Percentiles rank a stretch among this genome's conserved stretches.
These are phyloP conservation scores for Sugiyamaella marilandica DNA, from an alignment of 805 yeast genomes.

Conservation along the genomic window DNA sequence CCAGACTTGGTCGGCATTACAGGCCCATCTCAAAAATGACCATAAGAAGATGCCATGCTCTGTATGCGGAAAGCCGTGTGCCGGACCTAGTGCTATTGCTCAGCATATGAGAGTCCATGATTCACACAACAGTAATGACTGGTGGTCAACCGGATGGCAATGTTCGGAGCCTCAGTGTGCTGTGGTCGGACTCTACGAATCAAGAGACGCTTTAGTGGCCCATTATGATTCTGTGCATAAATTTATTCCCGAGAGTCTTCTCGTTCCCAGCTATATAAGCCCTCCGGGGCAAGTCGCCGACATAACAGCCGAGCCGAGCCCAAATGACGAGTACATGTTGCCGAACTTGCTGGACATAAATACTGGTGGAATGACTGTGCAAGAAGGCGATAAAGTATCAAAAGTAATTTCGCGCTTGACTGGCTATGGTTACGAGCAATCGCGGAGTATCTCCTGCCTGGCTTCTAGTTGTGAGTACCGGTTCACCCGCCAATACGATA, in stretches of 20 bases:
- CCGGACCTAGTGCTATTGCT: slow-evolving; percentile 62
- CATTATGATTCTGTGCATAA: slow-evolving; percentile 53
- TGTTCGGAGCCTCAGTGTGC: slow-evolving; percentile 50
- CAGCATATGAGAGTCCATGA: slow-evolving; percentile 75
- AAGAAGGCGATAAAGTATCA: not conserved
- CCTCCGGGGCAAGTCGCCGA: not conserved
- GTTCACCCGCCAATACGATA: slow-evolving; percentile 36
- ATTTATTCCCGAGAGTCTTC: slow-evolving; percentile 30
- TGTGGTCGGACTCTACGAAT: slow-evolving; percentile 18
- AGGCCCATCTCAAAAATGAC: slow-evolving; percentile 60
- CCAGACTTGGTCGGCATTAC: slow-evolving; percentile 43
- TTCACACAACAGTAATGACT: slow-evolving; percentile 3
- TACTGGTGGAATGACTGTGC: not conserved
- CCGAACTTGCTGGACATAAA: not conserved
- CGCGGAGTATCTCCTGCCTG: slow-evolving; percentile 31
- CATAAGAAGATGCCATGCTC: slow-evolving; percentile 68
- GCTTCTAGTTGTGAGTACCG: slow-evolving; percentile 30
- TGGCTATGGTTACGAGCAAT: slow-evolving; percentile 33
- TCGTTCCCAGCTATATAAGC: not conserved
- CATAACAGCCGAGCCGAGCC: not conserved
- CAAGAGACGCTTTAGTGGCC: slow-evolving; percentile 48
- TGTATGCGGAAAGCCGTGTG: slow-evolving; percentile 65
- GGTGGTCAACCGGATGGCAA: slow-evolving; percentile 43
- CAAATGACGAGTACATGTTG: not conserved
- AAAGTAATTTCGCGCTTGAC: slow-evolving; percentile 22